Percentiles rank a stretch among this genome's conserved stretches.
Conservation (phyloP, 2,329 filamentous ascomycete species). For the Calonectria leucothoes region DNA sequence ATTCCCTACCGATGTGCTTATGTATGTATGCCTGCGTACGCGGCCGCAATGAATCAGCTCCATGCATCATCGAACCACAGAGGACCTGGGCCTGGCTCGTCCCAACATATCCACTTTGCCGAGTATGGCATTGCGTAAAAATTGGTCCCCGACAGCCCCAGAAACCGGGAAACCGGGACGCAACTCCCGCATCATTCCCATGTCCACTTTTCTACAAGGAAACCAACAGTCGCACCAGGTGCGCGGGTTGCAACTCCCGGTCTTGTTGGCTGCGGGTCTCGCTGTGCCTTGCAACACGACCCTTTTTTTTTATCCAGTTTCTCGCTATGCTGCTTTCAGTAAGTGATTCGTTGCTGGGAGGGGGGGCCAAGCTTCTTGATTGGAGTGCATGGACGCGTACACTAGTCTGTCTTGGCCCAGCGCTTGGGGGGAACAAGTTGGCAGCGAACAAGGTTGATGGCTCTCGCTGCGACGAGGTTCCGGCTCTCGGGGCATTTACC, state of each 20-base stretch:
- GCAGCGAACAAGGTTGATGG: not conserved
- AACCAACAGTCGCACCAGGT: not conserved
- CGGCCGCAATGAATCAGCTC: not conserved
- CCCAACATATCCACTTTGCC: not conserved
- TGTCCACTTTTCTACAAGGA: not conserved
- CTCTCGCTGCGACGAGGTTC: not conserved
- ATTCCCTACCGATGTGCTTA: not conserved
- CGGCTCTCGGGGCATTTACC: not conserved
- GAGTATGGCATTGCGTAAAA: not conserved
- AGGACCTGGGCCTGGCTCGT: not conserved
- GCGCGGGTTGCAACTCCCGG: not conserved
- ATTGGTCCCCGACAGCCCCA: not conserved
- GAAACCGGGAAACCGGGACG: not conserved
- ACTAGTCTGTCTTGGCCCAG: not conserved
- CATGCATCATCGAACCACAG: not conserved
- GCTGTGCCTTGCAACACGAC: not conserved
- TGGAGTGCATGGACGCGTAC: not conserved
- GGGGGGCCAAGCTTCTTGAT: not conserved
- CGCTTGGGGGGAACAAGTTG: not conserved
- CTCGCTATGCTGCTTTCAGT: not conserved
- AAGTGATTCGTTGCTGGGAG: not conserved
- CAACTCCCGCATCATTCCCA: not conserved
- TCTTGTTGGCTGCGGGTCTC: not conserved
- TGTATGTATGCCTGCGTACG: not conserved
- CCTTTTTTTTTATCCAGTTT: not conserved